These are phyloP conservation scores for Hagleromyces aurorensis DNA, from an alignment of 805 yeast species.

Conservation along the genomic window DNA sequence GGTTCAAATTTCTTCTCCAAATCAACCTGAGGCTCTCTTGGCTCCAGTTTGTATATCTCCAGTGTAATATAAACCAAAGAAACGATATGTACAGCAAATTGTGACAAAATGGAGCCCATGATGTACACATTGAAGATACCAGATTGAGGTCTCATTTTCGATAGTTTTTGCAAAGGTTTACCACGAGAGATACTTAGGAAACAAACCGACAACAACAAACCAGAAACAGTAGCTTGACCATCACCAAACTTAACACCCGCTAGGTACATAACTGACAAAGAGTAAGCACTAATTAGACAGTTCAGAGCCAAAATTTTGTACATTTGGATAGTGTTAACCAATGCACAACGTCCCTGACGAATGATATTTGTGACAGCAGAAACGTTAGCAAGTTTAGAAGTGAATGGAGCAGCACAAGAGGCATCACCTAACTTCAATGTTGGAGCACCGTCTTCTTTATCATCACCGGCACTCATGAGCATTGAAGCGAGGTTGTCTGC, in stretches of 20 bases:
- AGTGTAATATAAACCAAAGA: conserved; percentile 75
- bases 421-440: conserved; percentile 94
- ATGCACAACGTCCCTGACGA: conserved; percentile 97
- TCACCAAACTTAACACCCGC: conserved; percentile 99
- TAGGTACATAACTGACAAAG: conserved; percentile 83
- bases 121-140: conserved; percentile 93
- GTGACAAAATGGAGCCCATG: conserved; percentile 96
- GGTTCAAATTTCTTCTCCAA: conserved; percentile 84
- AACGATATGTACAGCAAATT: conserved; percentile 84
- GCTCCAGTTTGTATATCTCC: conserved; percentile 82
- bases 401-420: conserved; percentile 97
- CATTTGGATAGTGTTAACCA: conserved; percentile 97
- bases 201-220: conserved; percentile 84
- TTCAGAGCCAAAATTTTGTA: conserved; percentile 95
- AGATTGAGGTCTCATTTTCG: conserved; percentile 93
- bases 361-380: conserved; percentile 87
- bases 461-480: conserved; percentile 24
- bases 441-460: conserved; percentile 62
- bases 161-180: conserved; percentile 77
- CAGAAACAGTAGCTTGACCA: conserved; percentile 96
- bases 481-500: conserved; percentile 43
- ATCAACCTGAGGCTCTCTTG: conserved; percentile 85
- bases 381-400: conserved; percentile 88
- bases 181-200: conserved; percentile 94
- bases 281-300: conserved; percentile 94